A percentile compares a stretch with the other conserved stretches of the same genome.
phyloP scores from a whole-genome alignment of 495 filamentous ascomycete genomes.

The Penicillium daleae region DNA sequence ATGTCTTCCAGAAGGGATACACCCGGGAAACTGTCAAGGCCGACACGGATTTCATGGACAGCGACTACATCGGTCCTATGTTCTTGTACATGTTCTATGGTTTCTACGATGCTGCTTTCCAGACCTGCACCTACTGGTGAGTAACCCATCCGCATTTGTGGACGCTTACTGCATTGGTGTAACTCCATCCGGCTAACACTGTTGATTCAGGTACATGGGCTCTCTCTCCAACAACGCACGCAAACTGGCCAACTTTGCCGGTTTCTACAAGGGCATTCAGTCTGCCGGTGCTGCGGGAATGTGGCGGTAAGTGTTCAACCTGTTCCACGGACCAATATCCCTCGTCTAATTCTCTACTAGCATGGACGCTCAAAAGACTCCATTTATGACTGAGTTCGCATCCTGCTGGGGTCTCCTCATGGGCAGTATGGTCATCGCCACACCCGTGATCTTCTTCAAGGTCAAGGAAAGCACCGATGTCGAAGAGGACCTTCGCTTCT shows the following conservation, averaged over 20 bases:
- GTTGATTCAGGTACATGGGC: slow-evolving; percentile 78
- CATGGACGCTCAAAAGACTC: slow-evolving; percentile 64
- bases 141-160: slow-evolving; percentile 24
- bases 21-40: slow-evolving; percentile 54
- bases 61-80: slow-evolving; percentile 77
- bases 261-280: slow-evolving; percentile 98
- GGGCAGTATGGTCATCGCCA: slow-evolving; percentile 73
- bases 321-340: not conserved
- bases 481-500: slow-evolving; percentile 81
- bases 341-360: slow-evolving; percentile 29
- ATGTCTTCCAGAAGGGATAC: slow-evolving; percentile 72
- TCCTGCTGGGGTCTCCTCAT: slow-evolving; percentile 73
- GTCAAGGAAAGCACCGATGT: slow-evolving; percentile 72
- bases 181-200: not conserved
- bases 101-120: slow-evolving; percentile 85
- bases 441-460: slow-evolving; percentile 77
- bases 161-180: not conserved
- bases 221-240: slow-evolving; percentile 87
- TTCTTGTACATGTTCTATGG: slow-evolving; percentile 95
- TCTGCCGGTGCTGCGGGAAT: slow-evolving; percentile 89
- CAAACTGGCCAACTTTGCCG: slow-evolving; percentile 89
- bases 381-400: slow-evolving; percentile 67
- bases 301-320: slow-evolving; percentile 59
- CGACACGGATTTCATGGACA: slow-evolving; percentile 65
- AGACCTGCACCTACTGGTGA: slow-evolving; percentile 86